Base-by-base conservation (phyloP, 805 yeast species). In the Yarrowia osloensis region DNA sequence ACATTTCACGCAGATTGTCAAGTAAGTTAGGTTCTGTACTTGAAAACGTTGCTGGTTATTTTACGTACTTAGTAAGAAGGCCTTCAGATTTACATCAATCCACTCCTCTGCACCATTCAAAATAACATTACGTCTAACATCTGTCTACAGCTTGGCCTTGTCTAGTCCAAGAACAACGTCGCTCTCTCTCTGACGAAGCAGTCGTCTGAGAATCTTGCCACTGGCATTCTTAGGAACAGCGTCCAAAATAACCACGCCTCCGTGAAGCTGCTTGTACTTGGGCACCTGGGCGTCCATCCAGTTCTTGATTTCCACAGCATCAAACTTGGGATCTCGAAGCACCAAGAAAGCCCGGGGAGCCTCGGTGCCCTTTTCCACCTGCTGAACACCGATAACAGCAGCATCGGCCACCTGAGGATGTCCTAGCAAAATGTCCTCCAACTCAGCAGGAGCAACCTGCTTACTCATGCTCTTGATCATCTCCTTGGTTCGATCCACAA, bases 151-250 rank as follows among this genome's bases (percentile, higher is more conserved):
- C 42, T 61, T 61, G 24, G 66, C 54, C 54, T 31, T 35, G 26
- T 61, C 54, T 4, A 61, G n/a, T 3, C 71, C 74, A 11, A 65
- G 55, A 21, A 67, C 74, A 11, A 67, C 57, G 22, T 70, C 71
- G 21, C 66, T 68, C 42, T 70, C 69, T 4, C 75, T 70, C 21
- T 90, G 90, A 80, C 97, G 85, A 77, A 93, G 82, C 68, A 89
- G 85, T 81, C 97, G 87, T 83, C 98, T 86, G 87, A 91, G 89
- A 73, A 93, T 91, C 83, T 93, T 93, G 72, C 98, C 98, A 5
- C 96, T 88, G 79, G 97, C 87, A 29, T 96, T 90, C 84, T 93
- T 93, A 77, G 98, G 98, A 75, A 93, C 84, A 74, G 87, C 95
- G 67, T 86, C 89, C 50, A 91, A 88, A 66, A 89, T 81, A 69